Evolutionary conservation across 352 stramenopile genomes (phyloP), one percentile per base, ranked within the genome.

Genomic region (Globisporangium sylvaticum): DNA sequence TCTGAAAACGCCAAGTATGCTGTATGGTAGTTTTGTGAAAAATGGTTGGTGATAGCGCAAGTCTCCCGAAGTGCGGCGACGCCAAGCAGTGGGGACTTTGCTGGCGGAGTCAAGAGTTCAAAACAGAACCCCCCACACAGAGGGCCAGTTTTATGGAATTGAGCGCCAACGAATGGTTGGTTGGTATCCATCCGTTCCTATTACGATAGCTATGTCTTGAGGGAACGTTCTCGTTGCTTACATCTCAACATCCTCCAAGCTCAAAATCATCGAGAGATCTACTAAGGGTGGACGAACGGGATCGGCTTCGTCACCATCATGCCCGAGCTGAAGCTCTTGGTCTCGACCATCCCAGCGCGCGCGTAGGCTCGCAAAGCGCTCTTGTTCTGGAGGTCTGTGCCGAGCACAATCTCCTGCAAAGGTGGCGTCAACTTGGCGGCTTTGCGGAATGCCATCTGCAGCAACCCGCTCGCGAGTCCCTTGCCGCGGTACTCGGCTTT

Each of bases 341-440:
- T 68, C 54, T 67, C 54, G 42, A 62, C 53, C 70, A 76, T 76
- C 1, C 70, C 58, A 0, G 67, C 64, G 27, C 64, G 70, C 4
- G 7, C 9, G 55, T 74, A 76, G 27, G 67, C 63, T 8, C 29
- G 59, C 22, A 74, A 57, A 1, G 70, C 70, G 4, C 62, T 59
- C 4, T 32, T 27, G 52, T 76, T 76, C 18, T 53, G 2, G 0
- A 39, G 9, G 39, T 76, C 67, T 10, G 70, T 74, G 12, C 64
- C 70, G 1, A 76, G 50, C 4, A 56, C 62, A 24, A 76, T 64
- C 44, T 57, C 27, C 3, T 25, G 29, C 20, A 42, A 15, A 1
- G 22, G 5, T 18, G 48, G 39, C 57, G 57, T 3, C 57, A 42
- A 34, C 59, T 57, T 31, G 9, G 29, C 14, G 1, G 44, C 44